Conservation (phyloP, 2,329 filamentous ascomycete genomes). For the Alternaria triticimaculans region DNA sequence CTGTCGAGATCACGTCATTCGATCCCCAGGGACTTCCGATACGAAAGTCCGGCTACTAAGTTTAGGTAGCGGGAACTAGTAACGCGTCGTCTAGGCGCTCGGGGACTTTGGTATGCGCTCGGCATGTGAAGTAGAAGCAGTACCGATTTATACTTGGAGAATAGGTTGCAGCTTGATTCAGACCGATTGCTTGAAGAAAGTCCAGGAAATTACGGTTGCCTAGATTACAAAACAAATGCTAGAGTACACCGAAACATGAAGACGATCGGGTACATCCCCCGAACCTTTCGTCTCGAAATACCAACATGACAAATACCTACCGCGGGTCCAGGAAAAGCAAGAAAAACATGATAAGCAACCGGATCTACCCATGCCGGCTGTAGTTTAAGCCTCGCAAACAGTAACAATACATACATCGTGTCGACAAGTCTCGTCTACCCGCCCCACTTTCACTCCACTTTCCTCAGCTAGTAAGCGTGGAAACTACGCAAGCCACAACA, state of each 20-base stretch:
- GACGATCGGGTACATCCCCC: background rate
- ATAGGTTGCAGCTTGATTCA: background rate
- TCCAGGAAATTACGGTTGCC: background rate
- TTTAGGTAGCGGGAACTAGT: background rate
- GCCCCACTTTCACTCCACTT: constrained; percentile 17
- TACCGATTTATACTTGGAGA: background rate
- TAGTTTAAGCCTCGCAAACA: background rate
- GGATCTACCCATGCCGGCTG: background rate
- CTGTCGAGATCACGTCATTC: background rate
- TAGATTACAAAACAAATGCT: background rate
- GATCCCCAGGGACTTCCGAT: background rate
- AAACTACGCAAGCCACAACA: constrained; percentile 10
- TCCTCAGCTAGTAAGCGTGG: constrained; percentile 33
- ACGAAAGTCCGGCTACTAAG: background rate
- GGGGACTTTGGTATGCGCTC: background rate
- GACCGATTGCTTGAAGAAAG: background rate
- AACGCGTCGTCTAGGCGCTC: background rate
- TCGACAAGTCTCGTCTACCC: background rate
- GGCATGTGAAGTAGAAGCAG: background rate
- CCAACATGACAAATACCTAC: background rate
- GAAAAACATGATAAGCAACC: background rate
- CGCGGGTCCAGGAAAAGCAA: background rate
- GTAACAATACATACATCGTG: background rate
- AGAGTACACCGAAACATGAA: background rate
- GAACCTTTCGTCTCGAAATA: background rate